Percentiles rank a stretch among this genome's conserved stretches.
phyloP scores from a whole-genome alignment of 306 rosid genomes.

The Cicer judaicum region DNA sequence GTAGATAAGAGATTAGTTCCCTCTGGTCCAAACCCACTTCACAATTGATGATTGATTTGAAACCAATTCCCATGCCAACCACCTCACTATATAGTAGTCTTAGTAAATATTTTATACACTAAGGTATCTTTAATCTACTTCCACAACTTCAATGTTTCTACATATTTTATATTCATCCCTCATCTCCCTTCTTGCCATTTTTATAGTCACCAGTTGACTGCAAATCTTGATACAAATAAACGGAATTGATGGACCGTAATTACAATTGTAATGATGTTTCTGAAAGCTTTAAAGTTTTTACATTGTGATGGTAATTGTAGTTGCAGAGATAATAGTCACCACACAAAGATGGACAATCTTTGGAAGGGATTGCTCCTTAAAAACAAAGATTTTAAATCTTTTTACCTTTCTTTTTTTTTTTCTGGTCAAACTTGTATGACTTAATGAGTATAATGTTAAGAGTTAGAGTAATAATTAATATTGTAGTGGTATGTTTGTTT shows the following conservation, averaged over 20 bases:
- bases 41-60: slow-evolving; percentile 51
- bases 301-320: too few relatives aligned
- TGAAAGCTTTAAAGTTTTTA: too few relatives aligned
- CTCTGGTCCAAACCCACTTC: slow-evolving; percentile 97
- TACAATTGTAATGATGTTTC: too few relatives aligned
- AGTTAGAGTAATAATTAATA: slow-evolving; percentile 9
- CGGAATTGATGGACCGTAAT: too few relatives aligned
- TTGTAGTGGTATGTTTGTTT: background rate
- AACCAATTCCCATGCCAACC: slow-evolving; percentile 16
- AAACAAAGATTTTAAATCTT: slow-evolving; percentile 23
- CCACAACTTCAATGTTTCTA: slow-evolving; percentile 33
- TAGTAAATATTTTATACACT: background rate
- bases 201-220: too few relatives aligned
- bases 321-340: too few relatives aligned
- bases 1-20: slow-evolving; percentile 87
- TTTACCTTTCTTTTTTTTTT: slow-evolving; percentile 1
- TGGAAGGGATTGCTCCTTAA: slow-evolving; percentile 24
- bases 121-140: slow-evolving; percentile 24
- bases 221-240: too few relatives aligned
- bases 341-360: slow-evolving; percentile 43
- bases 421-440: slow-evolving; percentile 7
- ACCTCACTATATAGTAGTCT: background rate
- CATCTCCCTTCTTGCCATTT: background rate
- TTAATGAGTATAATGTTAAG: slow-evolving; percentile 3
- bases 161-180: slow-evolving; percentile 13